Percentiles rank a stretch among this genome's conserved stretches.
phyloP scores from a whole-genome alignment of 768 basidiomycete species.

The Boletus rufocinnamomeus region DNA sequence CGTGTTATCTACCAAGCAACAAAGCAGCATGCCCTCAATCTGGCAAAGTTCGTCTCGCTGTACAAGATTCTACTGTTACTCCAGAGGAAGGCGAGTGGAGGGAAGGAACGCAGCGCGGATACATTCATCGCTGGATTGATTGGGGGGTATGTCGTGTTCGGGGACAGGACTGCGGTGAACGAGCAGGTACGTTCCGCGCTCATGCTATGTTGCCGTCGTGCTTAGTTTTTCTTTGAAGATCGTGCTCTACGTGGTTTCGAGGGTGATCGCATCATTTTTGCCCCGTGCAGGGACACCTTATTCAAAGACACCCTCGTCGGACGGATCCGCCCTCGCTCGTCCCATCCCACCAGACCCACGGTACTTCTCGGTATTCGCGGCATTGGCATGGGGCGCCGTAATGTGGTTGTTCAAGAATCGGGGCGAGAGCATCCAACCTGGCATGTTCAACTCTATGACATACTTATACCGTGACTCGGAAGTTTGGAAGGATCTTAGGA shows the following conservation, averaged over 20 bases:
- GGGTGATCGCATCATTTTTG: conserved; percentile 89
- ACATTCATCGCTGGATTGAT: conserved; percentile 92
- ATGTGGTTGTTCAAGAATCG: conserved; percentile 94
- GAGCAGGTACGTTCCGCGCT: conserved; percentile 69
- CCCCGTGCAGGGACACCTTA: conserved; percentile 70
- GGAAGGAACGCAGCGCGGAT: conserved; percentile 79
- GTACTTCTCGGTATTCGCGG: conserved; percentile 86
- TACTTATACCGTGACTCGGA: conserved; percentile 96
- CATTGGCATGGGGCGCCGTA: conserved; percentile 90
- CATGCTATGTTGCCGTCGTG: conserved; percentile 6
- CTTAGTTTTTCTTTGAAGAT: conserved; percentile 54
- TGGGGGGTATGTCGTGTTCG: conserved; percentile 89
- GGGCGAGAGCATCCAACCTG: conserved; percentile 91
- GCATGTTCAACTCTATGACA: conserved; percentile 95
- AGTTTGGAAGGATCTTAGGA: conserved; percentile 76
- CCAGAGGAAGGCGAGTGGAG: conserved; percentile 78
- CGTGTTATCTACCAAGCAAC: conserved; percentile 79
- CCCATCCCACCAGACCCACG: conserved; percentile 83
- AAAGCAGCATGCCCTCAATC: conserved; percentile 85
- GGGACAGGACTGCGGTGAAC: conserved; percentile 83
- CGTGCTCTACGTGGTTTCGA: conserved; percentile 92
- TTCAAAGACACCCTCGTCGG: conserved; percentile 44
- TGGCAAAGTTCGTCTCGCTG: conserved; percentile 91
- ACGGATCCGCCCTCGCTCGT: conserved; percentile 47
- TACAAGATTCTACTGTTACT: conserved; percentile 87